Conservation (phyloP, 306 rosid species). For the Trichosanthes cucumerina region DNA sequence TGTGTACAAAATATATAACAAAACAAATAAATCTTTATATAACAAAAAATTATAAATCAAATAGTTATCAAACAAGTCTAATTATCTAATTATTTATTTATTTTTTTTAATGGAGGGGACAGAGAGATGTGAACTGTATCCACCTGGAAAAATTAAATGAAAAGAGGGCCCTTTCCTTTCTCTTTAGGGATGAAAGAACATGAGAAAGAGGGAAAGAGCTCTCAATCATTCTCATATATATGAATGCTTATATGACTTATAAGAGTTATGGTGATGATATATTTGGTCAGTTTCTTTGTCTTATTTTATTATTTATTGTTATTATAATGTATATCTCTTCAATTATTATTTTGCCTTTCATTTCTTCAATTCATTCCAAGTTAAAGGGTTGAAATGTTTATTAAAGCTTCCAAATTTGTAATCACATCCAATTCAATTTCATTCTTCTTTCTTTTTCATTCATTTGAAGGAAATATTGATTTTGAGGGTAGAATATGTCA, state of each 20-base stretch:
- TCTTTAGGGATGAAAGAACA: constrained; percentile 8
- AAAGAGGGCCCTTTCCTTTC: constrained; percentile 19
- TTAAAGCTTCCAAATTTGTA: neutral
- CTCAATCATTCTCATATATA: constrained; percentile 5
- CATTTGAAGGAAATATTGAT: neutral
- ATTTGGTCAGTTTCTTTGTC: neutral
- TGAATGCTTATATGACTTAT: neutral
- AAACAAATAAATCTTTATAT: too few species aligned
- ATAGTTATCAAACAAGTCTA: too few species aligned
- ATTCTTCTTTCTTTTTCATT: neutral
- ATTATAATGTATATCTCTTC: neutral
- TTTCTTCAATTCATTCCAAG: neutral
- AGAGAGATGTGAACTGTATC: constrained; percentile 29
- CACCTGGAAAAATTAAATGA: constrained; percentile 35
- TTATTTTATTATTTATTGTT: neutral
- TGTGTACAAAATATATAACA: too few species aligned
- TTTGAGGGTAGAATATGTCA: neutral
- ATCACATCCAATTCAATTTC: neutral
- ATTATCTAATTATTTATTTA: neutral
- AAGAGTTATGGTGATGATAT: neutral
- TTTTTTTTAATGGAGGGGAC: neutral
- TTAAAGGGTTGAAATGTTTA: neutral
- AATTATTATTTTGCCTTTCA: neutral
- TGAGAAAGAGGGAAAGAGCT: constrained; percentile 16
- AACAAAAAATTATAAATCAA: too few species aligned